Evolutionary conservation across 768 basidiomycete genomes (phyloP).

Genomic region (Rhizopogon vinicolor): DNA sequence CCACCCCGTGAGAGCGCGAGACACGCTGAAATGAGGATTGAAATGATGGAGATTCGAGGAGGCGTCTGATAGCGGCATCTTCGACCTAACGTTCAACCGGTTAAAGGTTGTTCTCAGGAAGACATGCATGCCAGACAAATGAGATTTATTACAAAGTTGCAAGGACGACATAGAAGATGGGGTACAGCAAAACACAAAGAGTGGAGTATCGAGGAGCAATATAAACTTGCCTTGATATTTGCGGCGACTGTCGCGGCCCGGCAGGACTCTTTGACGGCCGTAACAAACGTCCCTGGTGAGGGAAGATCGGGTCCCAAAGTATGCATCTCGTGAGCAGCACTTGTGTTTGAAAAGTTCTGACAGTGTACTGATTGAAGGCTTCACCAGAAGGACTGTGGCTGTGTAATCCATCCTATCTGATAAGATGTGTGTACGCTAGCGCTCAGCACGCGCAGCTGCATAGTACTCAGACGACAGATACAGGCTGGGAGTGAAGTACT

Average conservation of each 20-base stretch:
- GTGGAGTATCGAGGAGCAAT: neutral
- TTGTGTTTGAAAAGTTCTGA: too few relatives aligned
- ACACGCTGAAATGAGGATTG: slow-evolving; percentile 56
- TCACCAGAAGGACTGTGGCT: neutral
- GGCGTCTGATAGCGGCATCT: slow-evolving; percentile 49
- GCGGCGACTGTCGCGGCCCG: slow-evolving; percentile 40
- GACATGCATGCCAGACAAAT: neutral
- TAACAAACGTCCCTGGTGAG: slow-evolving; percentile 41
- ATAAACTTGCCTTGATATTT: slow-evolving; percentile 47
- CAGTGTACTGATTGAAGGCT: neutral
- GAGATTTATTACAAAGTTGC: neutral
- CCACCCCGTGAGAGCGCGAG: slow-evolving; percentile 61
- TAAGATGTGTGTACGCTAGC: too few relatives aligned
- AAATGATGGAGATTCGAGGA: slow-evolving; percentile 65
- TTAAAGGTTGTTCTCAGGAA: slow-evolving; percentile 4
- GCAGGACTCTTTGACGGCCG: slow-evolving; percentile 52
- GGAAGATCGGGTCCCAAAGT: slow-evolving; percentile 28
- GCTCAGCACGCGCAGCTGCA: too few relatives aligned
- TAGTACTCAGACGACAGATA: too few relatives aligned
- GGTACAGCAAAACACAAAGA: neutral
- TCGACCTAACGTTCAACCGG: slow-evolving; percentile 43
- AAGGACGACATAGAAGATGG: neutral
- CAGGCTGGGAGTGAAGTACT: neutral
- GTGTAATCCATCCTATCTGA: neutral
- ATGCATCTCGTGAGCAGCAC: neutral